Base-by-base conservation (phyloP, 2,329 filamentous ascomycete genomes). In the Talaromyces sp. region DNA sequence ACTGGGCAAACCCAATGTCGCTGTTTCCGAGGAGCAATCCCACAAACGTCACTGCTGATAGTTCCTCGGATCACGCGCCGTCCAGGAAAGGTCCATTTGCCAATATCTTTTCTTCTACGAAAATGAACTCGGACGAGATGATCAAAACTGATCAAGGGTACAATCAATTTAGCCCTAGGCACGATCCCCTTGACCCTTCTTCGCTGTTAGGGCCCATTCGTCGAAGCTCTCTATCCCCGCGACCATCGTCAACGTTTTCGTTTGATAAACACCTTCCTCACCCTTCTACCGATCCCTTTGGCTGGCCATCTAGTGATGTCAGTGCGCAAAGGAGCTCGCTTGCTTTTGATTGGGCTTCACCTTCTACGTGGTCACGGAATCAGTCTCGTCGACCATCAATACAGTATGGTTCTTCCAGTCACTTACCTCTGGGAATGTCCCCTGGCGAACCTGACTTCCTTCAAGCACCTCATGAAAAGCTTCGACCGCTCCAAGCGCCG, bases 321-420 rank as follows among this genome's bases (percentile, higher is more conserved):
- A 73, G 74, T 54, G 83, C 79, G 58, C 81, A 85, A 54, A 77
- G 81, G 56, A 80, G 80, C 61, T 82, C 81, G 14, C 72, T 84
- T 8, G 81, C 77, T 3, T 75, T 81, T 19, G 80, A 83, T 60
- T 85, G 83, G 83, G 77, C 78, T 24, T 75, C 76, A 1, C 74
- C 77, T 14, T 81, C 72, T 67, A 77, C 88, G 1, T 94, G 88
- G 88, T 89, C 90, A 5, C 80, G 89, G 43, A 89, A 86, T 67
- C 87, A 88, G 8, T 96, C 92, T 35, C 85, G 92, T 55, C 84
- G 92, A 38, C 90, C 90, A 14, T 96, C 91, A 0, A 80, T 91
- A 8, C 90, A 94, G 64, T 83, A 86, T 66, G 90, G 89, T 12
- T 91, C 89, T 1, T 87, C 89, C 1, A 87, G 83, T 72, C 84